Evolutionary conservation across 2,329 filamentous ascomycete species (phyloP), one percentile per base, ranked within the genome.

Genomic region (Phoma sp.): DNA sequence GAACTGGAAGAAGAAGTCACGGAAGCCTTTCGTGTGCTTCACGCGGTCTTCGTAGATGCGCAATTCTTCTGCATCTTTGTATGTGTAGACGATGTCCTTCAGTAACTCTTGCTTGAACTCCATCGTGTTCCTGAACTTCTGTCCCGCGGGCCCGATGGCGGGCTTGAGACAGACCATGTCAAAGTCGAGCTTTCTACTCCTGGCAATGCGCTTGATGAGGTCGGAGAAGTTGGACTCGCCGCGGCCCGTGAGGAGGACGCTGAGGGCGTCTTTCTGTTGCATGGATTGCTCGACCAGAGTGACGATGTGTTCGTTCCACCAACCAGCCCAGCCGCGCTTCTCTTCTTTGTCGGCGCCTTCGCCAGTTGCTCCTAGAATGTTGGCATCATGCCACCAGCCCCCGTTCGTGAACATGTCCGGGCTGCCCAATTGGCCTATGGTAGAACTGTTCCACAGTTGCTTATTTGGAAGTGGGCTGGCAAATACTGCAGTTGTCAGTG

Each of bases 381-480:
- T 86, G 38, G 86, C 85, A 71, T 98, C 93, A 76, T 99, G 95
- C 95, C 95, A 99, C 95, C 95, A 99, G 60, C 94, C 92, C 62
- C 93, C 94, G 63, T 89, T 90, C 58, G 87, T 80, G 65, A 98
- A 91, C 47, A 85, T 82, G 62, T 96, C 90, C 62, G 90, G 88
- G 41, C 83, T 87, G 57, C 90, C 87, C 10, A 99, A 81, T 57
- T 87, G 83, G 43, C 92, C 91, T 44, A 96, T 86, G 0, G 92
- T 94, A 29, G 83, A 81, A 1, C 85, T 85, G 63, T 88, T 89
- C 95, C 95, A 99, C 70, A 99, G 76, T 64, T 92, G 88, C 3
- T 88, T 86, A 70, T 97, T 98, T 1, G 95, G 95, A 1, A 96
- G 80, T 6, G 95, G 95, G 13, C 91, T 96, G 67, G 88, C 87